Evolutionary conservation across 202 grass and related monocot species (phyloP).

Genomic region (Panicum hallii): DNA sequence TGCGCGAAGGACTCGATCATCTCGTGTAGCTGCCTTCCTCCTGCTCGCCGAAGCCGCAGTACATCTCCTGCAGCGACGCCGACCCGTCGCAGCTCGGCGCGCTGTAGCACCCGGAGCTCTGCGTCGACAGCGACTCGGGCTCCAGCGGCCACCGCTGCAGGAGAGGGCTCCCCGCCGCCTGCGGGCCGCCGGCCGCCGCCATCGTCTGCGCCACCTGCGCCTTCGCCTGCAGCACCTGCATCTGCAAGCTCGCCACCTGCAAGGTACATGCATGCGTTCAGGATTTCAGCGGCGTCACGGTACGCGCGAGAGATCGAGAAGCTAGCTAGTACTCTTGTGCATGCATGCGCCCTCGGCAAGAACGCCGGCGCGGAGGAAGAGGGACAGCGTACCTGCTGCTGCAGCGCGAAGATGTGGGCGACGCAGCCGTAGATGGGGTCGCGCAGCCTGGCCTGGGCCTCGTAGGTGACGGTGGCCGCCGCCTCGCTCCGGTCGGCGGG

Average conservation of each 20-base stretch:
- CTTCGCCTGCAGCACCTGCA: slow-evolving; percentile 64
- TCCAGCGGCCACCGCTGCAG: slow-evolving; percentile 52
- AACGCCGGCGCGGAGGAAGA: neutral
- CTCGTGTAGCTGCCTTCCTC: slow-evolving; percentile 61
- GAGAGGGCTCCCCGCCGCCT: slow-evolving; percentile 15
- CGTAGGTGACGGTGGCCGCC: slow-evolving; percentile 81
- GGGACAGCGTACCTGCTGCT: slow-evolving; percentile 64
- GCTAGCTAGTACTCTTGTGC: neutral
- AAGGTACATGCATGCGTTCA: no score
- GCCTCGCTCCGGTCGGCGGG: slow-evolving; percentile 76
- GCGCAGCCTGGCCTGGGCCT: slow-evolving; percentile 79
- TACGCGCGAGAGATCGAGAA: neutral
- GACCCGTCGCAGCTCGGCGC: slow-evolving; percentile 53
- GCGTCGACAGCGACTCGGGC: slow-evolving; percentile 60
- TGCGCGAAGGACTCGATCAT: neutral
- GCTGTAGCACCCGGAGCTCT: slow-evolving; percentile 68
- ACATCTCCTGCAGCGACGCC: slow-evolving; percentile 50
- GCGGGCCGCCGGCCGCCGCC: neutral
- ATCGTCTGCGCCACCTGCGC: slow-evolving; percentile 45
- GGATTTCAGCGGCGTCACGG: neutral
- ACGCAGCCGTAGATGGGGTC: slow-evolving; percentile 95
- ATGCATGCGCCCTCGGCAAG: neutral
- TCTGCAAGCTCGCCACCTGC: slow-evolving; percentile 59
- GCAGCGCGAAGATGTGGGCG: slow-evolving; percentile 90
- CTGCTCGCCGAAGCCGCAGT: slow-evolving; percentile 61